A percentile compares a stretch with the other conserved stretches of the same genome.
Conservation (phyloP, 2,329 filamentous ascomycete genomes). For the Teratosphaeria gauchensis region DNA sequence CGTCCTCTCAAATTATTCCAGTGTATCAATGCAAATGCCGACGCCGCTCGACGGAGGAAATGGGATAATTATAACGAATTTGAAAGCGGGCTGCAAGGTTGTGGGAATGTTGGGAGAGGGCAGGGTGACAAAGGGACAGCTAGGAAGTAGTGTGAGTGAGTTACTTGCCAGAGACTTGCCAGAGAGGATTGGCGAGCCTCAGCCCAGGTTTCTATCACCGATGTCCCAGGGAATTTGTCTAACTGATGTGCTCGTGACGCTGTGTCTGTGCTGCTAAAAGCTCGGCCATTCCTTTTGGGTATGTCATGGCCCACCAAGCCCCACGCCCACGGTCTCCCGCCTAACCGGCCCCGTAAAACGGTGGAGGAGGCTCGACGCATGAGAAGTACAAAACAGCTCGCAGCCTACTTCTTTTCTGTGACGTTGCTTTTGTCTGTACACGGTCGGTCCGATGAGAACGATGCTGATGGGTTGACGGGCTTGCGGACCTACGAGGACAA, state of each 20-base stretch:
- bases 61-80: background rate
- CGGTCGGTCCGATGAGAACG: background rate
- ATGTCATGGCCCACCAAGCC: background rate
- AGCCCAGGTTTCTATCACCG: background rate
- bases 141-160: background rate
- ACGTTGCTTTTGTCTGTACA: background rate
- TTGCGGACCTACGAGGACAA: background rate
- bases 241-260: background rate
- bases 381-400: background rate
- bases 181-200: background rate
- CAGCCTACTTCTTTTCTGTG: background rate
- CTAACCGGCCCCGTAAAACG: background rate
- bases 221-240: background rate
- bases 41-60: background rate
- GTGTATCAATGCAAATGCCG: background rate
- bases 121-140: background rate
- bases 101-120: background rate
- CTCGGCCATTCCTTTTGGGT: background rate
- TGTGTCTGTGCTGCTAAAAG: background rate
- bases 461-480: background rate
- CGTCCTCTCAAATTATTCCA: background rate
- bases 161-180: background rate
- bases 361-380: background rate
- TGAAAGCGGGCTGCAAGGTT: background rate
- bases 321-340: background rate